phyloP scores from a whole-genome alignment of 306 rosid genomes.

The Vigna radiata region DNA sequence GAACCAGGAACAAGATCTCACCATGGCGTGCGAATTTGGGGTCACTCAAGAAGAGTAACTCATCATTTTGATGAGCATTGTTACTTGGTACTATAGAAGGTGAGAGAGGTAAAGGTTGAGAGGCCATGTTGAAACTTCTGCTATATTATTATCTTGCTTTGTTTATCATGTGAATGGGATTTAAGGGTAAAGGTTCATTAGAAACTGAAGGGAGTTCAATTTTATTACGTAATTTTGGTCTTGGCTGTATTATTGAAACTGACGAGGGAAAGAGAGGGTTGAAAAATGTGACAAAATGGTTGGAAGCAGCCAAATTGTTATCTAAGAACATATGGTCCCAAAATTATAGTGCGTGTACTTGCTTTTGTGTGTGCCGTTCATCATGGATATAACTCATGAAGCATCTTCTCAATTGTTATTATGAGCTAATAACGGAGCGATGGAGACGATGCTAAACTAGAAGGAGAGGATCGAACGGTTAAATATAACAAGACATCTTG shows the following conservation, averaged over 20 bases:
- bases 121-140: slow-evolving; percentile 44
- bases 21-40: slow-evolving; percentile 53
- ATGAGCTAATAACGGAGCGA: too few relatives aligned
- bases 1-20: slow-evolving; percentile 51
- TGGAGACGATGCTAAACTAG: too few relatives aligned
- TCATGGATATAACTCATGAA: background rate
- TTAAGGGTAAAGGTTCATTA: background rate
- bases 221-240: background rate
- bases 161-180: background rate
- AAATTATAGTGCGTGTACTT: background rate
- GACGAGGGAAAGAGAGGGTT: slow-evolving; percentile 42
- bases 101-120: slow-evolving; percentile 21
- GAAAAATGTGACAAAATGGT: background rate
- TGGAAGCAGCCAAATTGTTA: background rate
- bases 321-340: slow-evolving; percentile 26
- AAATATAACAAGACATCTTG: too few relatives aligned
- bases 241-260: slow-evolving; percentile 41
- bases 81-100: slow-evolving; percentile 44
- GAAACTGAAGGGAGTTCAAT: background rate
- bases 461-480: too few relatives aligned
- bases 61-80: slow-evolving; percentile 9
- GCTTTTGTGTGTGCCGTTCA: background rate
- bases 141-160: background rate
- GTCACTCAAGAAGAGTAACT: slow-evolving; percentile 38
- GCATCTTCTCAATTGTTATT: slow-evolving; percentile 6